Evolutionary conservation across 2,329 filamentous ascomycete species (phyloP), one percentile per base, ranked within the genome.

Genomic region (Trematosphaeria pertusa): DNA sequence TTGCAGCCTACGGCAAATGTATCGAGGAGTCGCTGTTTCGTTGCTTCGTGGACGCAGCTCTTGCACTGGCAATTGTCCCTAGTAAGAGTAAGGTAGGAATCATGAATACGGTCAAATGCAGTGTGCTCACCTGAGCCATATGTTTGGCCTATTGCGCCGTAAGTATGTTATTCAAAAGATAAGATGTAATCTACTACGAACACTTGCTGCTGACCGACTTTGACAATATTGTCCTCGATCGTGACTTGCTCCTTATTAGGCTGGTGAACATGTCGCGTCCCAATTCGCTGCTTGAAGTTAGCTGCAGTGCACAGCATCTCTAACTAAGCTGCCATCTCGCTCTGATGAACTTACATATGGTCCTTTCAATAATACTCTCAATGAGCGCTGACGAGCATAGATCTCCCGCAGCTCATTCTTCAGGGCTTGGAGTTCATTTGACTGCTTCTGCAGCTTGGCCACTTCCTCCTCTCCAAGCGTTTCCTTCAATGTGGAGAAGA

Each of bases 51-150:
- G 18, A 88, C 78, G 64, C 88, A 91, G 49, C 75, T 67, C 1
- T 70, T 59, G 64, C 88, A 92, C 48, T 84, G 86, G 62, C 88
- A 92, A 61, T 89, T 87, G 59, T 91, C 88, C 52, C 87, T 86
- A n/a, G n/a, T n/a, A n/a, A n/a, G n/a, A n/a, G n/a, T n/a, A n/a
- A n/a, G 18, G 55, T 67, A 15, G 62, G 50, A 7, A 53, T 50
- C 1, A 14, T 14, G 24, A n/a, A n/a, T n/a, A n/a, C n/a, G n/a
- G n/a, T n/a, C n/a, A n/a, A n/a, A n/a, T n/a, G n/a, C n/a, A n/a
- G n/a, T 34, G 1, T 28, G 30, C 50, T 35, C 26, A 66, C 64
- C 69, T 59, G 18, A 72, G 52, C 69, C 69, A 72, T 28, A 70
- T 58, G 50, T 72, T 69, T 10, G 73, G 71, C n/a, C 75, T 78